A percentile compares a stretch with the other conserved stretches of the same genome.
Conservation (phyloP, 2,329 filamentous ascomycete species). For the Exophiala sp. region DNA sequence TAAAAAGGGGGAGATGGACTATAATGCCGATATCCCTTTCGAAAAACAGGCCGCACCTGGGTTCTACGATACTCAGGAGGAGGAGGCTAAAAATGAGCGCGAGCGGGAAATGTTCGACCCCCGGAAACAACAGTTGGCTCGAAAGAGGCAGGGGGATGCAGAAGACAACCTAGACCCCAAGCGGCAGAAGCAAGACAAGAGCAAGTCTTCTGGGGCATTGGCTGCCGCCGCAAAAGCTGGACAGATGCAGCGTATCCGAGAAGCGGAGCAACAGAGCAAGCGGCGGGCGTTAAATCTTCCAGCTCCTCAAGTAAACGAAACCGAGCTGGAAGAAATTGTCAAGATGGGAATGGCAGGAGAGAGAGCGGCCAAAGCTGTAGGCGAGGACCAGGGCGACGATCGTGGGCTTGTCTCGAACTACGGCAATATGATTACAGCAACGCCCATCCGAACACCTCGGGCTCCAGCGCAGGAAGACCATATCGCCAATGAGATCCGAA, state of each 20-base stretch:
- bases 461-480: conserved; percentile 90
- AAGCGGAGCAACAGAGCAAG: conserved; percentile 96
- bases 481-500: conserved; percentile 92
- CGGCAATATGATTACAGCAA: conserved; percentile 68
- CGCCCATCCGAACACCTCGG: conserved; percentile 85
- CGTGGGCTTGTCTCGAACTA: conserved; percentile 84
- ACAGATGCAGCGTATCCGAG: conserved; percentile 87
- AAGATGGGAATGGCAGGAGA: conserved; percentile 97
- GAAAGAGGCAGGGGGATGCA: conserved; percentile 86
- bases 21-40: conserved; percentile 97
- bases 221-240: conserved; percentile 89
- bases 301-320: conserved; percentile 83
- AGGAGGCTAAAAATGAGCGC: conserved; percentile 71
- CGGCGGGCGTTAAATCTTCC: conserved; percentile 76
- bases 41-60: conserved; percentile 83
- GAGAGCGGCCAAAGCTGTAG: conserved; percentile 68
- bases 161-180: conserved; percentile 77
- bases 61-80: conserved; percentile 89
- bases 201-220: conserved; percentile 67
- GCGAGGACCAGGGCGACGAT: conserved; percentile 75
- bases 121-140: conserved; percentile 80
- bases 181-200: conserved; percentile 81
- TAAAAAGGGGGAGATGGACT: conserved; percentile 98
- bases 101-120: conserved; percentile 85
- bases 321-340: conserved; percentile 92